Evolutionary conservation across 2,329 filamentous ascomycete species (phyloP), one percentile per base, ranked within the genome.

Genomic region (Alternaria sp.): DNA sequence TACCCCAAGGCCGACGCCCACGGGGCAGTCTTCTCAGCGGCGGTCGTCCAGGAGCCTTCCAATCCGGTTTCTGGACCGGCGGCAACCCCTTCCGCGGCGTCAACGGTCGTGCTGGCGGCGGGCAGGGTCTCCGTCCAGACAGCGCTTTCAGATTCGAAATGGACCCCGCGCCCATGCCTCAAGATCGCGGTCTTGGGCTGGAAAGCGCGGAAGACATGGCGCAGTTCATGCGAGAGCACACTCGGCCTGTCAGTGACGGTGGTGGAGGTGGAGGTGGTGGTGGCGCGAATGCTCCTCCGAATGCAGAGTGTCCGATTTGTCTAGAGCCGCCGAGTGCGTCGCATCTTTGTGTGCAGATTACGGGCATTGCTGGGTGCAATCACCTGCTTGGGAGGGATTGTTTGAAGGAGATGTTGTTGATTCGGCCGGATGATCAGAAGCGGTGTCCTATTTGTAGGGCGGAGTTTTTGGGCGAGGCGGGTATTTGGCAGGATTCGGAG

Each of bases 401-500:
- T 40, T 50, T 71, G 4, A 34, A 50, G 5, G 40, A 51, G 3
- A 49, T 67, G 3, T 51, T 72, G 5, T 39, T 29, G 4, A 40
- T 21, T 3, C 23, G 58, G 5, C 54, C 59, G 5, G 41, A 42
- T 14, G 13, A 49, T 1, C 44, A 60, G 23, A 71, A 65, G 34
- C 45, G 39, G 10, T 70, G 68, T 39, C 67, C 62, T 7, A 29
- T 70, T 1, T 70, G 68, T 40, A 63, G 67, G 9, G 54, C 62
- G 2, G 46, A 61, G 23, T 71, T 65, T 61, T 36, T 65, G 29
- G 21, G 23, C 1, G 50, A 48, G 5, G 45, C 55, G 17, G 31
- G 28, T 5, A 24, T 56, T 10, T 41, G 37, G 45, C 37, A 56
- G 23, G 53, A 41, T 17, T 24, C n/a, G 0, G 45, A 51, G 9